Evolutionary conservation across 441 rosid species (phyloP), one percentile per base, ranked within the genome.

Genomic region (Aleurites moluccanus): DNA sequence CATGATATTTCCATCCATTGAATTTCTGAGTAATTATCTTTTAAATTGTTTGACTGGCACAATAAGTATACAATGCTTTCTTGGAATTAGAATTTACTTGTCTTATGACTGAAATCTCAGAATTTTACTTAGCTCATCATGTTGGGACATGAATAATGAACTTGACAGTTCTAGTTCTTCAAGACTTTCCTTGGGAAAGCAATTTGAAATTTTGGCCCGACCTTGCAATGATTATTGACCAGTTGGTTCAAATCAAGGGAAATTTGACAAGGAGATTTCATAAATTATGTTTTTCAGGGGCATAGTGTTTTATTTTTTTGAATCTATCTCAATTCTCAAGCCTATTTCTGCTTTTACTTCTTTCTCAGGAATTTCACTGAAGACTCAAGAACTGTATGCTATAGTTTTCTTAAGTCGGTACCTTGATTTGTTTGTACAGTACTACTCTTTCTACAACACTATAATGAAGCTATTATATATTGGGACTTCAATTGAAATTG

Each of bases 371-470:
- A 81, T 85, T 74, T 85, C 88, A 15, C 79, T 83, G 15, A 83
- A 81, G 75, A 83, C 86, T 70, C 86, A 85, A 69, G 86, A 83
- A 76, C 74, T 83, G 53, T 85, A 83, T 70, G 86, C 70, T 6
- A 10, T 83, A 23, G 85, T 84, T 40, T 84, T 84, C 63, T 4
- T 82, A 61, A 73, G 84, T 11, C 83, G 86, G 20, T 88, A 88
- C 67, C 78, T 88, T 28, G 88, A 86, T 82, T 56, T 88, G 47
- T 81, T 84, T 64, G 56, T 63, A 13, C 76, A 40, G 73, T 81
- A 75, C 57, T 0, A 67, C 42, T 81, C 85, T 25, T 5, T 85
- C n/a, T 85, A 85, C 77, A 85, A 83, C 80, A 52, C 73, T 11
- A 53, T 61, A 60, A 83, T 81, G 88, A 85, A 81, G 82, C 71